These are phyloP conservation scores for Teunomyces atbi DNA, from an alignment of 805 yeast species.

Conservation along the genomic window DNA sequence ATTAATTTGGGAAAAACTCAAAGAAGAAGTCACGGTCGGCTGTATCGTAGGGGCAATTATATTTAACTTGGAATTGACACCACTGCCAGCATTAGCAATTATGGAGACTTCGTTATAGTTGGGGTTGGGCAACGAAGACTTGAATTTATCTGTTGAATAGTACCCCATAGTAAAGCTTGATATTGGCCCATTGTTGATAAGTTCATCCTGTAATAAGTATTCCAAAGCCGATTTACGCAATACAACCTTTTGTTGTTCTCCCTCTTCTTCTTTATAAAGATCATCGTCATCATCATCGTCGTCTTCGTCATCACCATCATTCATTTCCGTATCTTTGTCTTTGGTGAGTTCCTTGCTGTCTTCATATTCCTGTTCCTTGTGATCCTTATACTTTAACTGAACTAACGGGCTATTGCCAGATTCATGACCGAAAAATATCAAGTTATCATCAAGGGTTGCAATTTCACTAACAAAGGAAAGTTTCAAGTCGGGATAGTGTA, in stretches of 20 bases:
- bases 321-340: conserved; percentile 3
- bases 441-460: conserved; percentile 39
- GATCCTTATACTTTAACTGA: conserved; percentile 32
- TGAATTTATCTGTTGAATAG: conserved; percentile 50
- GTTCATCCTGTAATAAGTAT: conserved; percentile 40
- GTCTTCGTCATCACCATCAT: conserved; percentile 12
- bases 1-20: conserved; percentile 69
- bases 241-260: conserved; percentile 10
- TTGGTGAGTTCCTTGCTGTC: neutral
- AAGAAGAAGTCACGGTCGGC: conserved; percentile 64
- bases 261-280: conserved; percentile 34
- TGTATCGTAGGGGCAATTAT: conserved; percentile 66
- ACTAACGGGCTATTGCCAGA: conserved; percentile 60
- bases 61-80: conserved; percentile 52
- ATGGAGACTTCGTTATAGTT: conserved; percentile 64
- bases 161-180: conserved; percentile 66
- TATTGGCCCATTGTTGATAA: conserved; percentile 72
- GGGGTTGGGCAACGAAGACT: conserved; percentile 68
- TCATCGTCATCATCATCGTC: conserved; percentile 51
- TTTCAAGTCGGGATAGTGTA: conserved; percentile 28
- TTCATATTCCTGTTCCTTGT: conserved; percentile 3
- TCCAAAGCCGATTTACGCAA: conserved; percentile 6
- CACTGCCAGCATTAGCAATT: conserved; percentile 68
- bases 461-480: conserved; percentile 41
- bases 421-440: conserved; percentile 58